These are phyloP conservation scores for Claviceps maximensis DNA, from an alignment of 2,329 filamentous ascomycete species.

Conservation along the genomic window DNA sequence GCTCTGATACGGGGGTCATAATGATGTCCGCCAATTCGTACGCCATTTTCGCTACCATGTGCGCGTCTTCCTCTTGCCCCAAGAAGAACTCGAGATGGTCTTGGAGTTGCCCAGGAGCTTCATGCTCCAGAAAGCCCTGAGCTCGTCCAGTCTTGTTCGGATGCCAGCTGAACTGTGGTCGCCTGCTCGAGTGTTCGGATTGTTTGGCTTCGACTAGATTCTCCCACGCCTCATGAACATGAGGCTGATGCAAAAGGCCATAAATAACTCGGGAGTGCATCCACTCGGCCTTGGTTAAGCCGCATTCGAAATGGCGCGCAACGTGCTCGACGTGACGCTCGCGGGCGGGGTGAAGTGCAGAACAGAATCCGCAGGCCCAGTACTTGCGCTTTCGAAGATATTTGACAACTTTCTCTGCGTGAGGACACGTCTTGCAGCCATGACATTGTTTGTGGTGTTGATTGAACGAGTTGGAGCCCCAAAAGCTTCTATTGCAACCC, in stretches of 20 bases:
- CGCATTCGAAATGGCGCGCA: conserved; percentile 51
- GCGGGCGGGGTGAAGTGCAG: conserved; percentile 46
- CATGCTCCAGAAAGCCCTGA: conserved; percentile 46
- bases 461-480: conserved; percentile 54
- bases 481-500: conserved; percentile 53
- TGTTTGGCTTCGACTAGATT: conserved; percentile 39
- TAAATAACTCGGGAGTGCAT: conserved; percentile 57
- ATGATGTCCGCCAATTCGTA: conserved; percentile 42
- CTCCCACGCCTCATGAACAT: conserved; percentile 49
- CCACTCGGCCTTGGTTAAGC: conserved; percentile 52
- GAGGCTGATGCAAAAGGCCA: conserved; percentile 51
- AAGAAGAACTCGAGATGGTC: conserved; percentile 54
- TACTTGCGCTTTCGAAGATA: conserved; percentile 51
- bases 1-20: conserved; percentile 20
- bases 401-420: conserved; percentile 49
- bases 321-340: conserved; percentile 58
- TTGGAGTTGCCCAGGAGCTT: conserved; percentile 48
- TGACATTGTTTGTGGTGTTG: conserved; percentile 55
- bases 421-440: conserved; percentile 50
- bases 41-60: conserved; percentile 43
- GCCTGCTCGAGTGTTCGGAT: conserved; percentile 37
- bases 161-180: conserved; percentile 51
- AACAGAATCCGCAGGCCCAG: conserved; percentile 58
- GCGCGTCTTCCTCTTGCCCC: conserved; percentile 40
- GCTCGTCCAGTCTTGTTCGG: conserved; percentile 41